These are phyloP conservation scores for Chaetomium strumarium DNA, from an alignment of 2,329 filamentous ascomycete genomes.

Conservation along the genomic window DNA sequence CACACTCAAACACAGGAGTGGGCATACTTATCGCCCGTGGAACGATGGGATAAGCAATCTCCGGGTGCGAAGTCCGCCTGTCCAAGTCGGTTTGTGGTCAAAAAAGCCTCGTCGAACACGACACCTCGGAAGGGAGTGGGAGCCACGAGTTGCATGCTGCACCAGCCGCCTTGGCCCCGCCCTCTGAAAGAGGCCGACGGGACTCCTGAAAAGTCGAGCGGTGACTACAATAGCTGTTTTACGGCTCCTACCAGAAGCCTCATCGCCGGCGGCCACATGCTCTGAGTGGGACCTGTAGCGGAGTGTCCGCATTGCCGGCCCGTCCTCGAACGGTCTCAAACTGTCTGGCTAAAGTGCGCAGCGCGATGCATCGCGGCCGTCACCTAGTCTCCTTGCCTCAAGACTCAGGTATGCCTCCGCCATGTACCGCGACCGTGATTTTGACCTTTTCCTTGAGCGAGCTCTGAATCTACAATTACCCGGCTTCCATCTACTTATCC, in stretches of 20 bases:
- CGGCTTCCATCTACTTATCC: too few species aligned
- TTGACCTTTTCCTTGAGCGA: too few species aligned
- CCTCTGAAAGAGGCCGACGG: too few species aligned
- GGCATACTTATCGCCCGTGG: neutral
- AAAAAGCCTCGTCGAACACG: constrained; percentile 1
- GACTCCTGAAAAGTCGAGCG: too few species aligned
- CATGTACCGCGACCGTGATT: too few species aligned
- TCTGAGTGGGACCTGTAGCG: too few species aligned
- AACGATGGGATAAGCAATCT: constrained; percentile 4
- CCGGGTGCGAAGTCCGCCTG: constrained; percentile 2
- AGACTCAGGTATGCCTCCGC: too few species aligned
- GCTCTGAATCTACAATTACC: too few species aligned
- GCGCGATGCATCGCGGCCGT: neutral
- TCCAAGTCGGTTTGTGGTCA: neutral
- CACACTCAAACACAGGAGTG: neutral
- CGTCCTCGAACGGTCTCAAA: neutral
- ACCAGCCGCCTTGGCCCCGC: neutral
- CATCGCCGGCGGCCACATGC: neutral
- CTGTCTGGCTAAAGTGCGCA: neutral
- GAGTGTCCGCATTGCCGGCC: neutral
- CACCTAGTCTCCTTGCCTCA: neutral
- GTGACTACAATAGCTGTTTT: too few species aligned
- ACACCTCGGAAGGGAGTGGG: constrained; percentile 13
- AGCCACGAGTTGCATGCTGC: constrained; percentile 7
- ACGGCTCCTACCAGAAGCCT: neutral